These are phyloP conservation scores for Cylindrodendrum hubeiense DNA, from an alignment of 2,329 filamentous ascomycete species.

Conservation along the genomic window DNA sequence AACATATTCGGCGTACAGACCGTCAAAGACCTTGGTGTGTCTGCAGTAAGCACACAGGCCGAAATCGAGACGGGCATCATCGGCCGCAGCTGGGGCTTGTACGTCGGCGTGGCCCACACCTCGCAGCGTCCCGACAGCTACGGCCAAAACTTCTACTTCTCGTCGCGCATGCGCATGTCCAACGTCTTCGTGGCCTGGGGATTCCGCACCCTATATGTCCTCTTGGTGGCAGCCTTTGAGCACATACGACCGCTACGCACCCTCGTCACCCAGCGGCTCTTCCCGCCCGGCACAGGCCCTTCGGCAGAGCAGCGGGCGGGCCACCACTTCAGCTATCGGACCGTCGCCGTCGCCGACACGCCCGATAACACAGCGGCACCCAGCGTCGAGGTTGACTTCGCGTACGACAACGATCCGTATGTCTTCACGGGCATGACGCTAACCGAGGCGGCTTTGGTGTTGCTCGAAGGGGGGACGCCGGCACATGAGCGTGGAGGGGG, in stretches of 20 bases:
- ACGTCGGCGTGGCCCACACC: conserved; percentile 1
- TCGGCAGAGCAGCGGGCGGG: conserved; percentile 23
- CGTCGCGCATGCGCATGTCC: conserved; percentile 10
- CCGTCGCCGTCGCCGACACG: conserved; percentile 27
- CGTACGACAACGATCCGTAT: conserved; percentile 33
- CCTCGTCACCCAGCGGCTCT: conserved; percentile 20
- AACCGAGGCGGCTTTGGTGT: conserved; percentile 33
- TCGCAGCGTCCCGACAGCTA: conserved; percentile 14
- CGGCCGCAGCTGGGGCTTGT: conserved; percentile 35
- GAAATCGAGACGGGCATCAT: conserved; percentile 31
- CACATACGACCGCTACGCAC: conserved; percentile 25
- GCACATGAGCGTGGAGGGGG: conserved; percentile 33
- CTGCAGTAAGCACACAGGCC: conserved; percentile 26
- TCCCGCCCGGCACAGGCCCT: conserved; percentile 34
- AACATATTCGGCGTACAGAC: conserved; percentile 3
- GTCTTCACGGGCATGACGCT: conserved; percentile 34
- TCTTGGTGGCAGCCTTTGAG: conserved; percentile 24
- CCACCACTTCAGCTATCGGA: conserved; percentile 31
- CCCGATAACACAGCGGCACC: background rate
- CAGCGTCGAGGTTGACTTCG: conserved; percentile 28
- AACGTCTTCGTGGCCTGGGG: conserved; percentile 9
- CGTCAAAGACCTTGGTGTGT: conserved; percentile 11
- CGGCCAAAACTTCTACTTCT: conserved; percentile 17
- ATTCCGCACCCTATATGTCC: conserved; percentile 15
- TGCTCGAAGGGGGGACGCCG: conserved; percentile 26